Evolutionary conservation across 306 rosid species (phyloP), one percentile per base, ranked within the genome.

Genomic region (Vigna radiata): DNA sequence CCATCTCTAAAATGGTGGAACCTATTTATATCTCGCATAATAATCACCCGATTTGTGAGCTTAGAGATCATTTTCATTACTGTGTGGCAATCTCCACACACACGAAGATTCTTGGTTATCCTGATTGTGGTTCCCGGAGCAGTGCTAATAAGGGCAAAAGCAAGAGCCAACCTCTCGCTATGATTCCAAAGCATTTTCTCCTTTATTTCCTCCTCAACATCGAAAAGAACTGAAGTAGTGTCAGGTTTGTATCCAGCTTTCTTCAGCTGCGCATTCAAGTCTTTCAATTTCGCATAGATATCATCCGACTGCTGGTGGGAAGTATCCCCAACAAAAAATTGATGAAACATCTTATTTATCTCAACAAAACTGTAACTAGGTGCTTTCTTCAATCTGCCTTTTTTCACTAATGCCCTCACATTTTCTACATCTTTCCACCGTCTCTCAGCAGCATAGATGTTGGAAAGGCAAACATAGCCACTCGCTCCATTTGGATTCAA

Each of bases 111-210:
- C 86, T 88, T 87, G 33, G 90, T 85, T 31, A 88, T 85, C 84
- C 92, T 83, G 83, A 85, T 85, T 65, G 82, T 75, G 53, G 82
- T 82, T 37, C 85, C 81, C 29, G 88, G 83, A 72, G 76, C 50
- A 58, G 89, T 82, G 70, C 80, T 85, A 65, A 82, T 79, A 66
- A 88, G 91, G 55, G 87, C 79, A 72, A 87, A 85, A 74, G 87
- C 89, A 81, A 86, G 90, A 7, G 92, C 89, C 82, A 88, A 70
- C 67, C 88, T 83, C 73, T 88, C 86, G 11, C 93, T 85, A 54
- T 83, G 93, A 82, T 70, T 84, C 89, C 91, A 90, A 41, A 90
- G 91, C 84, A 88, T 87, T 77, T 80, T 86, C 84, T 90, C 90
- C 81, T 88, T 85, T 36, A 75, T 76, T 80, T 87, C 84, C 79